Evolutionary conservation across 257 asterid species (phyloP), one percentile per base, ranked within the genome.

Genomic region (Anisodus tanguticus): DNA sequence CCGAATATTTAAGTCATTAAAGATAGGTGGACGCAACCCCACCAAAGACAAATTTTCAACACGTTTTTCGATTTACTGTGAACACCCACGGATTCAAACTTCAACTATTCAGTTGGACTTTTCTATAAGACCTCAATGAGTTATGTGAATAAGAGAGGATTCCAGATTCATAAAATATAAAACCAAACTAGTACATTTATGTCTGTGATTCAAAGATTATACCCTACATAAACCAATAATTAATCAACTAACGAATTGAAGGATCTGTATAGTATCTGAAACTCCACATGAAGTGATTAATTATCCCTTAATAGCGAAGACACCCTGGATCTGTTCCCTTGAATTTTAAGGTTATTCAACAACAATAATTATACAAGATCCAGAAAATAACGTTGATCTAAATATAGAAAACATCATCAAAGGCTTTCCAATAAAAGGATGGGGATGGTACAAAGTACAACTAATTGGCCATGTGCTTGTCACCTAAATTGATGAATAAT

Each of bases 401-500:
- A 82, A 9, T 54, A 49, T 12, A 16, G 43, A 37, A 85, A 43
- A 26, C 55, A 64, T 51, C 84, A 66, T 82, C 11, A 35, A 82
- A 82, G 31, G 37, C 6, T 16, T 82, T 26, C 64, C 62, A 35
- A 49, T 47, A 51, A 26, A 82, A 51, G 45, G 39, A 76, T 3
- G 17, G 5, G 53, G 49, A 10, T 66, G 16, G 43, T 8, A 58
- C 9, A 55, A 69, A 43, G 88, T 89, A 87, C 85, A 87, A 80
- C 78, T 60, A 87, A 76, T 76, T 57, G 79, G 43, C 57, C 87
- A 89, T 86, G 89, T 87, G 90, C 85, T 26, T 39, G 39, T 39
- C 88, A 77, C 60, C 77, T 76, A 76, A 54, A 41, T 67, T 86
- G 83, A 80, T 76, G 81, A 80, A 86, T 79, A 82, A 85, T 87